Evolutionary conservation across 768 basidiomycete species (phyloP).

Genomic region (Scleroderma citrinum): DNA sequence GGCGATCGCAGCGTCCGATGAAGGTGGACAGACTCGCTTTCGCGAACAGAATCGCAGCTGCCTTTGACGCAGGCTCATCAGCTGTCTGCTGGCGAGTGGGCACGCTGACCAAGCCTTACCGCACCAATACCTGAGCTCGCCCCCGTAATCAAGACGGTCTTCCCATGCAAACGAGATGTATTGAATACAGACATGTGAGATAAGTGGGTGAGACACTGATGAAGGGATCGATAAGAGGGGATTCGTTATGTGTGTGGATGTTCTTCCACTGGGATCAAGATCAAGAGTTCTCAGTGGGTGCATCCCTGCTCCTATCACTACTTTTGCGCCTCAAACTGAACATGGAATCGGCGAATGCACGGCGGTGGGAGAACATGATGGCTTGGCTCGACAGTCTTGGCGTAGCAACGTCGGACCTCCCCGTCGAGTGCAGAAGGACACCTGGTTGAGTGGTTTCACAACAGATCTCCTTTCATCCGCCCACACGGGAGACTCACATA

Average conservation of each 20-base stretch:
- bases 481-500: not conserved
- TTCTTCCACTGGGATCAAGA: not conserved
- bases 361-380: constrained; percentile 43
- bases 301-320: not conserved
- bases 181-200: constrained; percentile 74
- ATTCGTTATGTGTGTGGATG: too few relatives aligned
- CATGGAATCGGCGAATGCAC: not conserved
- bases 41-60: constrained; percentile 84
- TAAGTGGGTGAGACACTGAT: not conserved
- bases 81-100: not conserved
- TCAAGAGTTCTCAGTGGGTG: not conserved
- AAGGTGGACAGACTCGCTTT: constrained; percentile 42
- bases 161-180: constrained; percentile 70
- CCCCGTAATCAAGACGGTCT: constrained; percentile 85
- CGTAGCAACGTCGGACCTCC: constrained; percentile 38
- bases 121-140: constrained; percentile 89
- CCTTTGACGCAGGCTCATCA: constrained; percentile 37
- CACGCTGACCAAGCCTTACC: constrained; percentile 38
- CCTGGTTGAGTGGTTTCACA: constrained; percentile 38
- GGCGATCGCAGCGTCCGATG: not conserved
- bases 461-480: not conserved
- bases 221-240: not conserved
- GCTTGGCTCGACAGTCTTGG: constrained; percentile 48
- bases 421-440: constrained; percentile 46
- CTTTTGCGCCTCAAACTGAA: too few relatives aligned